Evolutionary conservation across 176 grass and related monocot species (phyloP).

Genomic region (Pontederia crassipes): DNA sequence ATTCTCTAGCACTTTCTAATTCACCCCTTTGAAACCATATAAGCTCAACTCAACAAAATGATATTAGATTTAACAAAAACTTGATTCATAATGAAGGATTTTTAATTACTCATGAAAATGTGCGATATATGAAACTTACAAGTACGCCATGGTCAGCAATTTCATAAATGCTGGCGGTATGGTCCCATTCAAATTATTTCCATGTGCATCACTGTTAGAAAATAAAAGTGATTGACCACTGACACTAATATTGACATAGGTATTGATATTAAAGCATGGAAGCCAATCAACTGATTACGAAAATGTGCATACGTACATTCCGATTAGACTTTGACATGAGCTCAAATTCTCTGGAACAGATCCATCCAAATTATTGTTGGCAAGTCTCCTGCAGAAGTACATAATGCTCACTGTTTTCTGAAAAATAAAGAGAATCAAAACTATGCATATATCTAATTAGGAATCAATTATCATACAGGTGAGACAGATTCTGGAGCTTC

Average conservation of each 20-base stretch:
- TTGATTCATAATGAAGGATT: no score
- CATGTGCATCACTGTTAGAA: conserved; percentile 54
- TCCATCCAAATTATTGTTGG: conserved; percentile 79
- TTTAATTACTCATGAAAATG: no score
- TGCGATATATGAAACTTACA: conserved; percentile 31
- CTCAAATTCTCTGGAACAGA: conserved; percentile 85
- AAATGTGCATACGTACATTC: conserved; percentile 58
- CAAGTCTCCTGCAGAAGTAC: conserved; percentile 55
- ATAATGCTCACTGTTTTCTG: no score
- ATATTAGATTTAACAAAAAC: no score
- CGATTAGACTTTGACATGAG: conserved; percentile 84
- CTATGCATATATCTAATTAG: no score
- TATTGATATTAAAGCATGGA: background rate
- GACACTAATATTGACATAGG: no score
- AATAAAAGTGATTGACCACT: conserved; percentile 6
- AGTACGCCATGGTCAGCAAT: conserved; percentile 92
- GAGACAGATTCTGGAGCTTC: conserved; percentile 41
- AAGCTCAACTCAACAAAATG: no score
- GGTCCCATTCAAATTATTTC: conserved; percentile 83
- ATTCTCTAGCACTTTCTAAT: no score
- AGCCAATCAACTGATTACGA: no score
- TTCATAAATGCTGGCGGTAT: conserved; percentile 65
- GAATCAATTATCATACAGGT: conserved; percentile 14
- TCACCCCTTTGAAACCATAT: no score
- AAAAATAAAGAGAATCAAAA: no score